These are phyloP conservation scores for Cyclotella choctawhatcheeana DNA, from an alignment of 108 stramenopile genomes.

Conservation along the genomic window DNA sequence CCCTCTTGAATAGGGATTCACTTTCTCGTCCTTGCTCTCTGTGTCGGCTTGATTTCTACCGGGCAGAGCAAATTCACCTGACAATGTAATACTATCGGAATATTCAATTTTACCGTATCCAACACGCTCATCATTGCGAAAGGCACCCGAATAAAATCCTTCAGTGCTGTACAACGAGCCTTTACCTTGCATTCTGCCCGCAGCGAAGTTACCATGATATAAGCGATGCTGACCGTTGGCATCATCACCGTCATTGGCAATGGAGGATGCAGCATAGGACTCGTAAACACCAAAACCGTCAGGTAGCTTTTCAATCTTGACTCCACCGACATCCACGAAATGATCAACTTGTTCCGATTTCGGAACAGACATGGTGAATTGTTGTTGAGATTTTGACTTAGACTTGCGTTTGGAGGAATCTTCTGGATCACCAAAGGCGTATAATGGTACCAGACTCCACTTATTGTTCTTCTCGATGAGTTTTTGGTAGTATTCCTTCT, in stretches of 20 bases:
- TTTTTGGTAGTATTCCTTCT: constrained; percentile 24
- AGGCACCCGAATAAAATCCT: constrained; percentile 24
- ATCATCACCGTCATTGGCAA: constrained; percentile 4
- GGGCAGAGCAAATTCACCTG: constrained; percentile 23
- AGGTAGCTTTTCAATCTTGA: constrained; percentile 21
- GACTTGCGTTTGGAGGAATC: background rate
- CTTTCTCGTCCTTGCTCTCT: background rate
- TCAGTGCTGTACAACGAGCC: constrained; percentile 21
- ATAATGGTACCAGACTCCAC: constrained; percentile 25
- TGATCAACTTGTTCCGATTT: constrained; percentile 13
- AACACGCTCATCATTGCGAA: constrained; percentile 14
- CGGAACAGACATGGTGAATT: background rate
- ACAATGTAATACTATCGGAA: constrained; percentile 14
- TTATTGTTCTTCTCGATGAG: constrained; percentile 27
- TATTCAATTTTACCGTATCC: constrained; percentile 30
- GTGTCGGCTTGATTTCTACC: background rate
- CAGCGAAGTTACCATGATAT: constrained; percentile 32
- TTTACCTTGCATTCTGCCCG: constrained; percentile 8
- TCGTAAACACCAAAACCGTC: constrained; percentile 41
- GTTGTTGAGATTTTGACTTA: background rate
- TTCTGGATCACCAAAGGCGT: constrained; percentile 13
- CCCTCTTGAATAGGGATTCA: constrained; percentile 33
- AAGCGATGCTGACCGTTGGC: constrained; percentile 20
- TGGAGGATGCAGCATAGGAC: background rate
- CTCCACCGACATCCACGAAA: constrained; percentile 20